These are phyloP conservation scores for Cicer judaicum DNA, from an alignment of 306 rosid genomes.

Conservation along the genomic window DNA sequence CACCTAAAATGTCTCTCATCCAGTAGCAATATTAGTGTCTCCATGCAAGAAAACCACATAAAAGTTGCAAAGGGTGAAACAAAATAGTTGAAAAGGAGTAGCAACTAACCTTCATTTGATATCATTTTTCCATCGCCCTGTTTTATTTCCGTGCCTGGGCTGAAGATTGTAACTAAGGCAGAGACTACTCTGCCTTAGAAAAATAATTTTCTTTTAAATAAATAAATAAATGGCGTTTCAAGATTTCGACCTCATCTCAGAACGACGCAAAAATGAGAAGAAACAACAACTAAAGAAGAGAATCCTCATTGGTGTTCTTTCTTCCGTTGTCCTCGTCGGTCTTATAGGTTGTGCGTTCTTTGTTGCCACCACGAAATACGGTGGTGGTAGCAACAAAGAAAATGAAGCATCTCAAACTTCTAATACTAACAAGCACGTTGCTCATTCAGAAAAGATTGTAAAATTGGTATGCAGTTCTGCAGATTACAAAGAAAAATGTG, in stretches of 20 bases:
- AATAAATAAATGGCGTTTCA: constrained; percentile 70
- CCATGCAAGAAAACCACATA: constrained; percentile 22
- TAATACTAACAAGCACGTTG: background rate
- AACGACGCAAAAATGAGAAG: constrained; percentile 64
- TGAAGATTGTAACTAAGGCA: constrained; percentile 69
- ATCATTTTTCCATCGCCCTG: constrained; percentile 30
- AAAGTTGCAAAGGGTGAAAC: constrained; percentile 33
- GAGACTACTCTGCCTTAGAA: constrained; percentile 90
- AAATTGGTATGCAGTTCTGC: constrained; percentile 57
- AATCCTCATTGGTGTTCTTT: constrained; percentile 53
- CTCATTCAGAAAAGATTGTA: constrained; percentile 42
- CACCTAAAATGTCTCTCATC: constrained; percentile 66
- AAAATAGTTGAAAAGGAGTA: constrained; percentile 25
- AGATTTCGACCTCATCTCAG: constrained; percentile 79
- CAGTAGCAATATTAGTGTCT: constrained; percentile 34
- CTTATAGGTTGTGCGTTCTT: constrained; percentile 51
- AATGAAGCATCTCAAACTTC: background rate
- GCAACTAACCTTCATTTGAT: background rate
- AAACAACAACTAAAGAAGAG: constrained; percentile 53
- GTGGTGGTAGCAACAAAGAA: background rate
- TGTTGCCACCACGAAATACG: constrained; percentile 9
- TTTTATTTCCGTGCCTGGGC: constrained; percentile 29
- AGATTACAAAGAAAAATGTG: constrained; percentile 63
- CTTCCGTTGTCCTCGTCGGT: constrained; percentile 45
- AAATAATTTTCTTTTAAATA: background rate